A percentile compares a stretch with the other conserved stretches of the same genome.
phyloP scores from a whole-genome alignment of 768 basidiomycete genomes.

The Auriscalpium orientale region DNA sequence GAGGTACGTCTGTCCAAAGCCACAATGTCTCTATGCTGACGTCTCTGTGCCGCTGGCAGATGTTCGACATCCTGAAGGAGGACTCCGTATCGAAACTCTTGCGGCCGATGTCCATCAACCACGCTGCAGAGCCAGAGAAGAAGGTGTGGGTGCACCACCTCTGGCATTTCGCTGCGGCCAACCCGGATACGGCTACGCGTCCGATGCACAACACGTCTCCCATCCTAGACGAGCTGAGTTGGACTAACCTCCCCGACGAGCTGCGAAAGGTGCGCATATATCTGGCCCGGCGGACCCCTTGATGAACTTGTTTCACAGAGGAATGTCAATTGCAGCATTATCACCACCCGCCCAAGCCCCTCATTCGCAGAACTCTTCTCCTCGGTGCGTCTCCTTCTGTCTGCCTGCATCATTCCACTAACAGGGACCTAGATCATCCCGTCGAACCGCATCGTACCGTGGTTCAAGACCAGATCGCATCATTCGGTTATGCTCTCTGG shows the following conservation, averaged over 20 bases:
- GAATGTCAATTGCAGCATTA: constrained; percentile 11
- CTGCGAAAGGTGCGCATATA: constrained; percentile 8
- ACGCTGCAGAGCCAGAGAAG: constrained; percentile 3
- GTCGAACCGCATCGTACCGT: constrained; percentile 2
- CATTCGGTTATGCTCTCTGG: constrained; percentile 13
- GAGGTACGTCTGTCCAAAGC: constrained; percentile 4
- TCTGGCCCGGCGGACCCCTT: neutral
- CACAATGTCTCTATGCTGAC: neutral
- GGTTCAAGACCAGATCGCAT: constrained; percentile 6
- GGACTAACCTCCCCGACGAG: constrained; percentile 9
- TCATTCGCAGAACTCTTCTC: constrained; percentile 9
- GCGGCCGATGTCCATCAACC: constrained; percentile 2
- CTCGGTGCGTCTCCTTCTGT: constrained; percentile 6
- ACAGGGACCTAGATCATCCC: constrained; percentile 3
- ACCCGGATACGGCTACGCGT: constrained; percentile 10
- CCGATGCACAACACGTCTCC: constrained; percentile 8
- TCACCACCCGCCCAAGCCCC: constrained; percentile 10
- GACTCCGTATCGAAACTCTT: constrained; percentile 6
- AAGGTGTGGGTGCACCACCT: constrained; percentile 8
- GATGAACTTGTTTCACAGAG: constrained; percentile 5
- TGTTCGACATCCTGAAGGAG: constrained; percentile 12
- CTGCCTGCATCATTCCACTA: constrained; percentile 2
- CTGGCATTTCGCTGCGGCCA: constrained; percentile 14
- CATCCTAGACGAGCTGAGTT: constrained; percentile 11
- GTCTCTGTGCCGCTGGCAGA: constrained; percentile 1